Evolutionary conservation across 2,329 filamentous ascomycete genomes (phyloP).

Genomic region (Monascus ruber): DNA sequence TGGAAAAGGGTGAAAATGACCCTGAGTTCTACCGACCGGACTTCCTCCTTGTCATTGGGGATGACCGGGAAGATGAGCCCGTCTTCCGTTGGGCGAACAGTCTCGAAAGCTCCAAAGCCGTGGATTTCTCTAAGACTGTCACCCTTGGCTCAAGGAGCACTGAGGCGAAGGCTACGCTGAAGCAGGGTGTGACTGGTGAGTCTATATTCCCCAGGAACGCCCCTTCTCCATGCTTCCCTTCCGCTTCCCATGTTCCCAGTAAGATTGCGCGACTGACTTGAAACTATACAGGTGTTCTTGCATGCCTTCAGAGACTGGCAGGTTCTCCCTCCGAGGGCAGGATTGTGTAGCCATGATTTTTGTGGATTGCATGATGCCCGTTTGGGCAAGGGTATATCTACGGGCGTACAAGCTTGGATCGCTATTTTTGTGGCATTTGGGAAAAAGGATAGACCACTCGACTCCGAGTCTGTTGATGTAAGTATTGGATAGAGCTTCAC

Average conservation of each 20-base stretch:
- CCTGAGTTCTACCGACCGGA: slow-evolving; percentile 44
- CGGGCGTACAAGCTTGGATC: too few relatives aligned
- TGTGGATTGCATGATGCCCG: too few relatives aligned
- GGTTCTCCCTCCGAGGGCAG: background rate
- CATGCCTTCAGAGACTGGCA: slow-evolving; percentile 43
- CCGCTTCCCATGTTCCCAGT: background rate
- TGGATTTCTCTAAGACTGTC: slow-evolving; percentile 68
- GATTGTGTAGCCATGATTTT: background rate
- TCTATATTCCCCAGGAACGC: slow-evolving; percentile 6
- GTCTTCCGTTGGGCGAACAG: slow-evolving; percentile 91
- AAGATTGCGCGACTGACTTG: slow-evolving; percentile 5
- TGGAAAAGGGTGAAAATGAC: slow-evolving; percentile 41
- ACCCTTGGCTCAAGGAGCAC: slow-evolving; percentile 81
- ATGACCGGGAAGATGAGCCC: slow-evolving; percentile 85
- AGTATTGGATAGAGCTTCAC: too few relatives aligned
- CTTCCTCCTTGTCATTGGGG: slow-evolving; percentile 81
- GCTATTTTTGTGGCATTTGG: too few relatives aligned
- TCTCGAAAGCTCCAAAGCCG: slow-evolving; percentile 46
- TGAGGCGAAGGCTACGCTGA: slow-evolving; percentile 71
- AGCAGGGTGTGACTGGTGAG: slow-evolving; percentile 83
- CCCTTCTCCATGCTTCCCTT: background rate
- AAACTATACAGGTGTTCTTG: slow-evolving; percentile 35
- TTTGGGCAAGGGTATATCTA: too few relatives aligned
- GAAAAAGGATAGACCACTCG: too few relatives aligned
- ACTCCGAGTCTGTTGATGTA: too few relatives aligned